Base-by-base conservation (phyloP, 1,139 yeast genomes). In the Hansenula lynferdii region DNA sequence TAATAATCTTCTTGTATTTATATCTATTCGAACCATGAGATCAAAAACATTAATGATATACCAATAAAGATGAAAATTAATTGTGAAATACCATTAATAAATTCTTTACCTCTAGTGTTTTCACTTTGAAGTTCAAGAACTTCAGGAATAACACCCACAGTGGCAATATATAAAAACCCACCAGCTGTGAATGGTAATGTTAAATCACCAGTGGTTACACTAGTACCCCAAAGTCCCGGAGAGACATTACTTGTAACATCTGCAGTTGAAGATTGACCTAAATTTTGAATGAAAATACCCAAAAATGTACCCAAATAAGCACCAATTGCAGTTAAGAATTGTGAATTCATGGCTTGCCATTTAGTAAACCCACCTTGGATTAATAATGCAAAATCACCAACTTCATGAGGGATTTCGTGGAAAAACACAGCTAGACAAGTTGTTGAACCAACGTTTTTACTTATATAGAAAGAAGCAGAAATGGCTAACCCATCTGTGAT, bases 371-470 rank as follows among this genome's bases (percentile, higher is more conserved):
- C 87, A 19, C 80, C 80, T 48, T 79, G 79, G 40, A 80, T 66
- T 42, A 80, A 60, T 27, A 82, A 61, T 0, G 86, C 86, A 59
- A 79, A 80, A 52, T 82, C 90, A 36, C 87, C 86, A 41, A 81
- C 72, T 51, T 80, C 85, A 53, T 81, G 89, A 9, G 90, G 90
- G 36, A 81, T 72, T 57, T 82, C 89, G 55, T 81, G 90, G 60
- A 78, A 71, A 47, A 80, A 69, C 27, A 81, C 79, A 2, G 86
- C 84, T 25, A 80, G 60, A 24, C 82, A 72, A 2, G 86, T 79
- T 6, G 81, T 69, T 18, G 80, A 74, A 1, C 89, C 89, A 14
- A 74, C 76, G 34, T 60, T 61, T 39, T 70, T 67, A 38, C 79
- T 67, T 35, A 70, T 70, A 57, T 76, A 76, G 54, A 81, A 81